Base-by-base conservation (phyloP, 1,284 basidiomycete genomes). In the Afroboletus lepidellus region DNA sequence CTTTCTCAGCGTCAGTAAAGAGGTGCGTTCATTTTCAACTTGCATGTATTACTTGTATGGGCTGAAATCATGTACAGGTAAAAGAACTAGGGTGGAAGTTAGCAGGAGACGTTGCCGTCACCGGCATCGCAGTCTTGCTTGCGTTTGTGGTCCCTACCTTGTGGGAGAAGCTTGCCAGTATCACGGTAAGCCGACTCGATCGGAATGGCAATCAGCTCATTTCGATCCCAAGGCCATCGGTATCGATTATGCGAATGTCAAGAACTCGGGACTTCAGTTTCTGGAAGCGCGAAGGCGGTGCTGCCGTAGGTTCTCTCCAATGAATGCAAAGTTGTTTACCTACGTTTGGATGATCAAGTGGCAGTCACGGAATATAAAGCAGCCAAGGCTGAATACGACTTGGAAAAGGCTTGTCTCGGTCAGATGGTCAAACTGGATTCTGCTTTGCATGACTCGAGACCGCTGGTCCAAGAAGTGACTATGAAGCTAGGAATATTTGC, bases 11-110 rank as follows among this genome's bases (percentile, higher is more conserved):
- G 30, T 64, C 37, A 60, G 51, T 29, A 29, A 18, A 52, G 57
- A 61, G 27, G 60, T 64, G 13, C 1, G 57, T 15, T n/a, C 18
- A 21, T 18, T 7, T 13, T 30, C 0, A 13, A 32, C 9, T 5
- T 27, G 32, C 18, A n/a, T 6, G 11, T 24, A 5, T 27, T 32
- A 6, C 13, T 16, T 7, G 15, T 3, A 27, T 30, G 13, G 36
- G 12, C 49, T 60, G 41, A 60, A 32, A 9, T 18, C 2, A 29
- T 21, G 30, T 8, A 23, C 33, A 61, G 60, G 41, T 61, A 27
- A 64, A 57, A 45, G 50, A 54, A 38, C 6, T 61, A 18, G 59
- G 50, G 16, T 60, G 57, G 53, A 60, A 62, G 27, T 44, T 61
- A 2, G 57, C 51, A 8, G 15, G 34, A 13, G 57, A 64, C 3